phyloP scores from a whole-genome alignment of 1,284 basidiomycete species.

The Ganoderma resinaceum region DNA sequence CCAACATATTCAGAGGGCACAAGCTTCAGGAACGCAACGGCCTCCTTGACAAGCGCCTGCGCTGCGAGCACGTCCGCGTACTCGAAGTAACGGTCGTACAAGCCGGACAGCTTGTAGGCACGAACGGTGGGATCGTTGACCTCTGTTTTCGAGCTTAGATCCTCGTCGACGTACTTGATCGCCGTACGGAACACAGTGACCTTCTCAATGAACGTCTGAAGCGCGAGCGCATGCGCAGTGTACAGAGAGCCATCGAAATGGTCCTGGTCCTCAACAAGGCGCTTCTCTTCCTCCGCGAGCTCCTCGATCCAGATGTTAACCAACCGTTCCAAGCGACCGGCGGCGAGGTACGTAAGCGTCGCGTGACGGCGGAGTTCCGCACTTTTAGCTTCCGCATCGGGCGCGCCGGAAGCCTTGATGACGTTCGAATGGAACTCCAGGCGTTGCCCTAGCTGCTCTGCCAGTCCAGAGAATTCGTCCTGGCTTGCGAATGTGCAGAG shows the following conservation, averaged over 20 bases:
- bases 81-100: constrained; percentile 96
- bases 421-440: constrained; percentile 85
- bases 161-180: constrained; percentile 86
- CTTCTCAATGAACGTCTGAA: constrained; percentile 97
- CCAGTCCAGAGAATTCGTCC: constrained; percentile 86
- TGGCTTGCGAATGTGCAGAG: constrained; percentile 92
- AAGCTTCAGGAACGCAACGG: constrained; percentile 81
- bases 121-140: constrained; percentile 57
- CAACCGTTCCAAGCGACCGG: constrained; percentile 88
- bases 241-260: constrained; percentile 66
- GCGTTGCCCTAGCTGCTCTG: constrained; percentile 92
- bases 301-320: constrained; percentile 95
- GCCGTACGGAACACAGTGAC: constrained; percentile 94
- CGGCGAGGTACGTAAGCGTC: constrained; percentile 91
- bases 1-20: constrained; percentile 86
- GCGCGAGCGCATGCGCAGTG: constrained; percentile 86
- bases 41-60: constrained; percentile 89
- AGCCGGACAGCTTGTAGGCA: constrained; percentile 82
- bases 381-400: constrained; percentile 51
- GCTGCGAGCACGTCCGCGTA: constrained; percentile 93
- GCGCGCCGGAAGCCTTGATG: constrained; percentile 56
- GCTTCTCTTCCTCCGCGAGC: constrained; percentile 85
- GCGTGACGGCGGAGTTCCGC: constrained; percentile 86
- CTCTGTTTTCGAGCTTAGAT: constrained; percentile 55
- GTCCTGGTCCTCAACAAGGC: constrained; percentile 53